These are phyloP conservation scores for Phytophthora sansomeana DNA, from an alignment of 352 stramenopile genomes.

Conservation along the genomic window DNA sequence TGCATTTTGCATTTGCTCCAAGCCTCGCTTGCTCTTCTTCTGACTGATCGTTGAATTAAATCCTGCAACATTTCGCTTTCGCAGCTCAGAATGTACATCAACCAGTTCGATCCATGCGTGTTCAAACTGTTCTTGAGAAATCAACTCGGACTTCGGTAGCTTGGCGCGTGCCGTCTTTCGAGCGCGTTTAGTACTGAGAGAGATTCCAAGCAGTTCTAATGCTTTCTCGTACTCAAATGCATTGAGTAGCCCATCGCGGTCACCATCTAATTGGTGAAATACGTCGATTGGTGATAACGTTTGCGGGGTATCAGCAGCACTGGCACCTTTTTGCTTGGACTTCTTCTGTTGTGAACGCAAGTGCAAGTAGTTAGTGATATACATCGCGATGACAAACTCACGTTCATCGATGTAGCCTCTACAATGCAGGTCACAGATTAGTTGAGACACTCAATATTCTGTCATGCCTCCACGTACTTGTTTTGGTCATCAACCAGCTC, in stretches of 20 bases:
- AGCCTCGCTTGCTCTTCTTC: constrained; percentile 23
- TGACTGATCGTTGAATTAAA: constrained; percentile 7
- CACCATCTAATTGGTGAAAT: constrained; percentile 66
- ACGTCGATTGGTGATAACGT: constrained; percentile 61
- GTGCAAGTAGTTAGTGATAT: constrained; percentile 79
- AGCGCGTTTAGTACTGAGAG: constrained; percentile 21
- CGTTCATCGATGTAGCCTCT: constrained; percentile 77
- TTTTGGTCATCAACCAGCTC: constrained; percentile 77
- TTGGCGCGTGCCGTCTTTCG: constrained; percentile 25
- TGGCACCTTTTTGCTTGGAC: constrained; percentile 3
- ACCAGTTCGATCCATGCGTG: constrained; percentile 58
- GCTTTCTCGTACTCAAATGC: constrained; percentile 74
- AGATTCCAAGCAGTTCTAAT: constrained; percentile 56
- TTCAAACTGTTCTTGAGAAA: constrained; percentile 69
- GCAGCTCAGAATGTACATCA: constrained; percentile 53
- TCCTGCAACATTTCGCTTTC: constrained; percentile 36
- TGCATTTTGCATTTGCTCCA: constrained; percentile 37
- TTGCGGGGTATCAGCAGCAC: constrained; percentile 1
- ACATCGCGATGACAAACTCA: constrained; percentile 78
- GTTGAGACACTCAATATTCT: too few species aligned
- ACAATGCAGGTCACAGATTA: not conserved
- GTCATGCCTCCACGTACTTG: constrained; percentile 47
- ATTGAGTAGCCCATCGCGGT: constrained; percentile 70
- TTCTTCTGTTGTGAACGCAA: constrained; percentile 43
- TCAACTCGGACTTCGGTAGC: constrained; percentile 47